Conservation (phyloP, 2,329 filamentous ascomycete genomes). For the Endoconidiophora polonica region DNA sequence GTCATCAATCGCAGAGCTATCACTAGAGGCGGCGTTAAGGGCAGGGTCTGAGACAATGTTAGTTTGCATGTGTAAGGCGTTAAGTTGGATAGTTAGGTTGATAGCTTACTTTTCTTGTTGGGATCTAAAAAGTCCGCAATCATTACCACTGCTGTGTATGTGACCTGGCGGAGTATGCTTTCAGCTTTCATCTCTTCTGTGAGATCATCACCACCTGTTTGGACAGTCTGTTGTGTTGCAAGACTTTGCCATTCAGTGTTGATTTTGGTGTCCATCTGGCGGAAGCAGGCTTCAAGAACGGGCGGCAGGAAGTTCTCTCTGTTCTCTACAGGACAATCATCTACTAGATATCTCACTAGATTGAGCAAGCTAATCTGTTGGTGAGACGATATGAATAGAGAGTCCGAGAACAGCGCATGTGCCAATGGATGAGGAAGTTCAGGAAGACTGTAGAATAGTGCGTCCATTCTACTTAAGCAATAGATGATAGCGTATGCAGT, state of each 20-base stretch:
- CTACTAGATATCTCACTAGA: conserved; percentile 72
- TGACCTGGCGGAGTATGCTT: conserved; percentile 83
- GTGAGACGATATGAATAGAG: conserved; percentile 70
- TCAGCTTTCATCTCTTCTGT: conserved; percentile 97
- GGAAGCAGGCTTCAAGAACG: conserved; percentile 65
- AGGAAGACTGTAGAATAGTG: conserved; percentile 77
- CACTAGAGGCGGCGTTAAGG: not conserved
- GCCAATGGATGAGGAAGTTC: conserved; percentile 73
- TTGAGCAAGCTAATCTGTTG: conserved; percentile 90
- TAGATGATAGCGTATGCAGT: conserved; percentile 89
- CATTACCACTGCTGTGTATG: conserved; percentile 82
- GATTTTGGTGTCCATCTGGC: conserved; percentile 76
- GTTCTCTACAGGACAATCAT: conserved; percentile 71
- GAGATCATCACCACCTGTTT: conserved; percentile 57
- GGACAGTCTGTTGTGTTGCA: conserved; percentile 41
- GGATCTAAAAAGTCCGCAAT: conserved; percentile 80
- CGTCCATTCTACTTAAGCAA: conserved; percentile 74
- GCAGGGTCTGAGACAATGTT: conserved; percentile 5
- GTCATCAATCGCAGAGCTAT: not conserved
- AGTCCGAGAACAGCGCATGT: conserved; percentile 68
- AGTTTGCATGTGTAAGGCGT: not conserved
- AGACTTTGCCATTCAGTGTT: conserved; percentile 73
- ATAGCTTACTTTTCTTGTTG: conserved; percentile 39
- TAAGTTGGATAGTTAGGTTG: not conserved
- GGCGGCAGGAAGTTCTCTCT: conserved; percentile 70